Conservation (phyloP, 768 basidiomycete genomes). For the Boletus patriciae region DNA sequence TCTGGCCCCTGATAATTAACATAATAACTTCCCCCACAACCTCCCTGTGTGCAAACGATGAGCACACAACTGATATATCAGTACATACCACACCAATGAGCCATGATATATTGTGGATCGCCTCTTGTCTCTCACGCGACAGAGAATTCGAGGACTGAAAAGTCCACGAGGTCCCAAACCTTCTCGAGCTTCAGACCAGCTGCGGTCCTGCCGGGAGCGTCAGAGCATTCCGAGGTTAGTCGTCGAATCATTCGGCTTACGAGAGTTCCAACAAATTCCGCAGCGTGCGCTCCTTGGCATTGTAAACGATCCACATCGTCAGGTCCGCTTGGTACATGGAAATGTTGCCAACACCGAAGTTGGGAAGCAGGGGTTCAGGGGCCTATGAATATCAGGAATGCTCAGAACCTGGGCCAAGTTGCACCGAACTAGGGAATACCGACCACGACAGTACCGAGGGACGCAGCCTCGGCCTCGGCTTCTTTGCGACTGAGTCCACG, state of each 20-base stretch:
- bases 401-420: neutral
- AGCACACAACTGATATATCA: neutral
- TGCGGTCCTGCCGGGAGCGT: constrained; percentile 16
- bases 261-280: constrained; percentile 27
- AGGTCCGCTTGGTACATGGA: constrained; percentile 33
- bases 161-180: constrained; percentile 32
- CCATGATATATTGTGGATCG: neutral
- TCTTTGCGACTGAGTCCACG: constrained; percentile 18
- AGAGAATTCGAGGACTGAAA: constrained; percentile 25
- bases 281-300: constrained; percentile 37
- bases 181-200: constrained; percentile 32
- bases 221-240: neutral
- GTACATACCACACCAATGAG: neutral
- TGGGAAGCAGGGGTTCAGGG: constrained; percentile 34
- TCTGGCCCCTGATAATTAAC: too few relatives aligned
- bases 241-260: constrained; percentile 16
- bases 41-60: too few relatives aligned
- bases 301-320: constrained; percentile 31
- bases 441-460: constrained; percentile 17
- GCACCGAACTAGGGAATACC: neutral
- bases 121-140: constrained; percentile 12
- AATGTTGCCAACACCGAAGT: constrained; percentile 33
- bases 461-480: constrained; percentile 9
- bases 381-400: constrained; percentile 21
- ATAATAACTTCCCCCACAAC: too few relatives aligned